phyloP scores from a whole-genome alignment of 2,329 filamentous ascomycete species.

The Ophiostoma sp. region DNA sequence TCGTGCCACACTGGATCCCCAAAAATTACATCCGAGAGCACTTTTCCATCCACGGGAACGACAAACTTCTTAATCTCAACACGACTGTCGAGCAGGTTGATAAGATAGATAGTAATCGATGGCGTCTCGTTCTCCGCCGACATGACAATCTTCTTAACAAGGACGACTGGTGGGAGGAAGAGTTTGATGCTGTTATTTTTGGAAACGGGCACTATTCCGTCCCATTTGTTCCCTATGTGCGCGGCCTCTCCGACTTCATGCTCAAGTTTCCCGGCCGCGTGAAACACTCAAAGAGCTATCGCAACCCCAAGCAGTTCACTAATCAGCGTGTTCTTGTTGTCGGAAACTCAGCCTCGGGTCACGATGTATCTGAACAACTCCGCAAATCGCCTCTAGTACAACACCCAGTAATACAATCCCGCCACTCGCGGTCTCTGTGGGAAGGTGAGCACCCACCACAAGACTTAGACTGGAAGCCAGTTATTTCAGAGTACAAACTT shows the following conservation, averaged over 20 bases:
- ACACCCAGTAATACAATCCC: conserved; percentile 58
- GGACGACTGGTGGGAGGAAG: conserved; percentile 57
- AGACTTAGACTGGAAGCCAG: conserved; percentile 56
- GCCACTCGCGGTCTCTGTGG: conserved; percentile 46
- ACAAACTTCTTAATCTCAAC: conserved; percentile 43
- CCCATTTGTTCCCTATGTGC: conserved; percentile 47
- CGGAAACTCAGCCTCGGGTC: conserved; percentile 76
- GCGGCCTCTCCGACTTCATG: conserved; percentile 47
- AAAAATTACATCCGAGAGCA: conserved; percentile 54
- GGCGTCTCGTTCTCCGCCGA: conserved; percentile 48
- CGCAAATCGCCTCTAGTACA: conserved; percentile 42
- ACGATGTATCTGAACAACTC: conserved; percentile 71
- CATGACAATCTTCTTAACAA: conserved; percentile 40
- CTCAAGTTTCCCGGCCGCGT: conserved; percentile 45
- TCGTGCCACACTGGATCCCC: conserved; percentile 52
- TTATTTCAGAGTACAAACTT: conserved; percentile 46
- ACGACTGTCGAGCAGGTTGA: conserved; percentile 41
- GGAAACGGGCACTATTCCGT: conserved; percentile 58
- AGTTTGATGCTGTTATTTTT: conserved; percentile 57
- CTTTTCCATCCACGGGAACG: conserved; percentile 46
- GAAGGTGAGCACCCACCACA: conserved; percentile 50
- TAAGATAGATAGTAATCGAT: conserved; percentile 39
- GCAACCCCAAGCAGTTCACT: conserved; percentile 56
- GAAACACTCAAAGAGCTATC: conserved; percentile 74
- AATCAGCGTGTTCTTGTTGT: conserved; percentile 74